Conservation (phyloP, 2,329 filamentous ascomycete species). For the Alternaria rosae region DNA sequence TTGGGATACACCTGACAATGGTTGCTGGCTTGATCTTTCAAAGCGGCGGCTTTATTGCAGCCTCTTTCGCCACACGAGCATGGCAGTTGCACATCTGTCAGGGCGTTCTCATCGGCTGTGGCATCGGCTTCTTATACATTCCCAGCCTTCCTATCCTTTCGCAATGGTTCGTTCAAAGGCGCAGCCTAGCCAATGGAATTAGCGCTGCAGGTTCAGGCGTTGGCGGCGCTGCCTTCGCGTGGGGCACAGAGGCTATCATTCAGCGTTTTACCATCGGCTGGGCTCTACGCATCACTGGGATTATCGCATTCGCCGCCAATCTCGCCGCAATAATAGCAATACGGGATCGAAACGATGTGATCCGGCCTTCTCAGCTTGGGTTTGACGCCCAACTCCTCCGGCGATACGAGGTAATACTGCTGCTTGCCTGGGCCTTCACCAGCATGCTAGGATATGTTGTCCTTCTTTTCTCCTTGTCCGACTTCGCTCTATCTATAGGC, state of each 20-base stretch:
- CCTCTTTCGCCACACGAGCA: constrained; percentile 47
- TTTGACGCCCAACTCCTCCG: constrained; percentile 49
- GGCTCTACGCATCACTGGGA: constrained; percentile 52
- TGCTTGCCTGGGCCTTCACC: constrained; percentile 54
- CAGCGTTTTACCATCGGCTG: constrained; percentile 48
- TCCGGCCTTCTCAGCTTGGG: constrained; percentile 44
- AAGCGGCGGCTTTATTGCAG: constrained; percentile 45
- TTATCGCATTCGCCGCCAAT: constrained; percentile 39
- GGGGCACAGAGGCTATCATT: constrained; percentile 51
- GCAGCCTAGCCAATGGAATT: constrained; percentile 54
- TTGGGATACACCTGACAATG: constrained; percentile 43
- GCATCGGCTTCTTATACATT: constrained; percentile 53
- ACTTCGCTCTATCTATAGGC: constrained; percentile 56
- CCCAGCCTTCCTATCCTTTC: constrained; percentile 48
- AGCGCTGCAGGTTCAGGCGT: constrained; percentile 51
- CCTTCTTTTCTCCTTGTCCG: constrained; percentile 57
- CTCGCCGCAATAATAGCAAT: constrained; percentile 39
- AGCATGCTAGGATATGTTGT: constrained; percentile 59
- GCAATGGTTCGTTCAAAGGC: constrained; percentile 53
- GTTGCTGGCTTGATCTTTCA: constrained; percentile 44
- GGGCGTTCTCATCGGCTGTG: constrained; percentile 51
- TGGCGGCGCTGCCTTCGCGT: constrained; percentile 47
- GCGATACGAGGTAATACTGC: constrained; percentile 47
- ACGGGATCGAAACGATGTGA: constrained; percentile 44
- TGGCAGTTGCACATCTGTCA: constrained; percentile 55